Base-by-base conservation (phyloP, 1,284 basidiomycete species). In the Puccinia hordei region DNA sequence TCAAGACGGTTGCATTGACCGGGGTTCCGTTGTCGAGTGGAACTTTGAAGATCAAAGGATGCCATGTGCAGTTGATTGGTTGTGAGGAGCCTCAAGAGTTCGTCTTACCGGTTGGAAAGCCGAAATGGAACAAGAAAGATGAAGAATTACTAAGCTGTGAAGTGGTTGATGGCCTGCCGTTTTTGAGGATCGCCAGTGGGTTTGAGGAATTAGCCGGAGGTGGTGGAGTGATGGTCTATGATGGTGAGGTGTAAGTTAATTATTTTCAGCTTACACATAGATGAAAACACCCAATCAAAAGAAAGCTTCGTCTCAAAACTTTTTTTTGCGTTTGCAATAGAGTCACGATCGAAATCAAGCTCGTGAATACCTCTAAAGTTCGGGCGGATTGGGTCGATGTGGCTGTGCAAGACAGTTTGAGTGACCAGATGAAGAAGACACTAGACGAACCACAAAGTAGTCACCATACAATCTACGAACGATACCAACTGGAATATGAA, bases 211-310 rank as follows among this genome's bases (percentile, higher is more conserved):
- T 78, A 1, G 75, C 55, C 1, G n/a, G 49, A 22, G 55, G 53
- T 9, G n/a, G 51, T 27, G 61, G 69, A 55, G 46, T 78, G 38
- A 76, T 65, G 41, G 61, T 76, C 19, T 69, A 55, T 49, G 75
- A 78, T 68, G 75, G 75, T 27, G 75, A 78, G 41, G 66, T 55
- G 75, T 78, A 59, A 57, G 65, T 68, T 4, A n/a, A 51, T 13
- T 53, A 17, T 27, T 53, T 53, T 10, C 12, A 69, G n/a, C 4
- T 35, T 0, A 69, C 13, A 30, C 8, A 49, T 1, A 27, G 38
- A 38, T 15, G 38, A 4, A 22, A 53, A 49, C 0, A 17, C 22
- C 30, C 17, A 63, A 63, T 63, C 5, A 33, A 8, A 35, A 24
- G 33, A 63, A 49, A 13, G 6, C 3, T 2, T 49, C 46, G 46